Base-by-base conservation (phyloP, 2,329 filamentous ascomycete species). In the Alternaria rosae region DNA sequence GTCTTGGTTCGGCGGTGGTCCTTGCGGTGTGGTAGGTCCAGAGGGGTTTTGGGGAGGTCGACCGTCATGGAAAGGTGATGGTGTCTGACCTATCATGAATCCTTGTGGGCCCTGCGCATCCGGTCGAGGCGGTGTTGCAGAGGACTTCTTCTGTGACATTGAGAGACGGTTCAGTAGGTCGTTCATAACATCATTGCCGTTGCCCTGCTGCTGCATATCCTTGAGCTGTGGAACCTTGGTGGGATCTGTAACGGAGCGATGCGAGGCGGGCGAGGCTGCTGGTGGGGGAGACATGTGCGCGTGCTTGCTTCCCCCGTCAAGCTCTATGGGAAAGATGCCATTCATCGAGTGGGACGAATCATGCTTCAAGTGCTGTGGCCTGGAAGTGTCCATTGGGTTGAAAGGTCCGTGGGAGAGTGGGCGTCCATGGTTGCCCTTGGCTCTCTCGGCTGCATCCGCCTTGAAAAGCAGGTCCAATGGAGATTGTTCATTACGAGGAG, bases 381-480 rank as follows among this genome's bases (percentile, higher is more conserved):
- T 63, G 42, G 30, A 32, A 5, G 60, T 55, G 30, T 65, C 55
- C 6, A 66, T 45, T 23, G 70, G 55, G 38, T 60, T 62, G 25
- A 70, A 67, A 26, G 69, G 66, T n/a, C 60, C 54, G 13, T 53
- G 41, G 15, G 69, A 66, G 6, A 58, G 75, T 67, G 70, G 70
- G 51, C 65, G 77, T 20, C 84, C 83, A 61, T 85, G 84, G 25
- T 84, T 83, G 47, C 85, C 85, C 62, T 85, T 84, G 55, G 89
- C 89, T 74, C 89, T 91, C 78, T 95, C 92, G 63, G 92, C 90
- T 52, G 91, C 88, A 70, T 97, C 92, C 32, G 93, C 93, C 64
- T 91, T 90, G 83, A 98, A 98, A 76, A 98, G 90, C 65, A 97
- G 86, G 72, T 98, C 94, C 5, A 98, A 84, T 1, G 94, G 93